These are phyloP conservation scores for Tuber melanosporum DNA, from an alignment of 495 filamentous ascomycete genomes.

Conservation along the genomic window DNA sequence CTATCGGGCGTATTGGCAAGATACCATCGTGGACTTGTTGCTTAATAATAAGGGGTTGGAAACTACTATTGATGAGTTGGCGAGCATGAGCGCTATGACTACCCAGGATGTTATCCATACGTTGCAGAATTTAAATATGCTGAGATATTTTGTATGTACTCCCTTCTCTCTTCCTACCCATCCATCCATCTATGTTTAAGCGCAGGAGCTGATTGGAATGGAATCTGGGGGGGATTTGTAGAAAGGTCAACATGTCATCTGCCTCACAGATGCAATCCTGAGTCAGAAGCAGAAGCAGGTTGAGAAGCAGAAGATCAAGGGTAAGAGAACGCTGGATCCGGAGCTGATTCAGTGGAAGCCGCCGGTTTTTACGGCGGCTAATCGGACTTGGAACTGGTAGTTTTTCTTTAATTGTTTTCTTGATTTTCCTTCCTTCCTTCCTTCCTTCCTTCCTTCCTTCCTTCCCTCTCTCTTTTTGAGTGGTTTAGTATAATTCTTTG, in stretches of 20 bases:
- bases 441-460: constrained; percentile 3
- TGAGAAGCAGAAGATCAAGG: constrained; percentile 67
- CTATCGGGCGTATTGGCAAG: constrained; percentile 95
- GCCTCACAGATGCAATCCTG: constrained; percentile 71
- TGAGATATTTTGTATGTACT: constrained; percentile 67
- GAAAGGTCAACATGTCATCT: constrained; percentile 90
- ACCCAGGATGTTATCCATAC: constrained; percentile 91
- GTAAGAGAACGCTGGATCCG: constrained; percentile 66
- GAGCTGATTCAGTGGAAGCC: constrained; percentile 87
- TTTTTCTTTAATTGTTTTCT: constrained; percentile 7
- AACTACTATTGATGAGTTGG: constrained; percentile 53
- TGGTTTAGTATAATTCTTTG: constrained; percentile 5
- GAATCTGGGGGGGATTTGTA: constrained; percentile 26
- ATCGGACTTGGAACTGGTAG: constrained; percentile 94
- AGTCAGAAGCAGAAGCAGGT: constrained; percentile 68
- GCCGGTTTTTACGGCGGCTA: constrained; percentile 82
- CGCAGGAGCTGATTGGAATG: constrained; percentile 37
- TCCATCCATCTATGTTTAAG: background rate
- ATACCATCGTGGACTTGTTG: constrained; percentile 79
- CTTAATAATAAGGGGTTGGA: constrained; percentile 72
- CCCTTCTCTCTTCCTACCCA: background rate
- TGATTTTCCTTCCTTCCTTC: background rate
- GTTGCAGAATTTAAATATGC: constrained; percentile 84
- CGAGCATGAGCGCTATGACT: constrained; percentile 78
- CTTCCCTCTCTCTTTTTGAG: background rate